These are phyloP conservation scores for Yamadazyma triangularis DNA, from an alignment of 1,139 yeast genomes.

Conservation along the genomic window DNA sequence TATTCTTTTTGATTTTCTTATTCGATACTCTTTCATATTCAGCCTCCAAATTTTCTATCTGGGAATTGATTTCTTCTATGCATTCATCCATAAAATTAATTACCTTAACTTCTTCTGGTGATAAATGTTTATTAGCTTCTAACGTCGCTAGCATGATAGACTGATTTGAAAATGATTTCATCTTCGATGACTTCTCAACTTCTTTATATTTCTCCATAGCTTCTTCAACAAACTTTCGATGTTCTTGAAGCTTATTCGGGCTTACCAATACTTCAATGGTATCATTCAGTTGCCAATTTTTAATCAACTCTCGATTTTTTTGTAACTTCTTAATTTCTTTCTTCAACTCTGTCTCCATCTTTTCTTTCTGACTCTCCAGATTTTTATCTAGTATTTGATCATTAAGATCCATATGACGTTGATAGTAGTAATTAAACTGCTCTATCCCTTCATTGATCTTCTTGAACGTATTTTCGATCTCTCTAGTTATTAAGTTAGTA, in stretches of 20 bases:
- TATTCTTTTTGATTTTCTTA: constrained; percentile 38
- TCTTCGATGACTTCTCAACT: constrained; percentile 41
- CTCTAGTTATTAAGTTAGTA: no score
- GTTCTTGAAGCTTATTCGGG: constrained; percentile 36
- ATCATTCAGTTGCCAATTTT: constrained; percentile 70
- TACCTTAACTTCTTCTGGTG: constrained; percentile 33
- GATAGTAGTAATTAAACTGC: constrained; percentile 56
- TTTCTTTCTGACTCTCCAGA: constrained; percentile 91
- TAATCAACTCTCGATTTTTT: constrained; percentile 91
- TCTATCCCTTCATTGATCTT: constrained; percentile 92
- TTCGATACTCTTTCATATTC: constrained; percentile 38
- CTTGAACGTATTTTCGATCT: constrained; percentile 92
- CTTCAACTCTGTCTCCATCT: constrained; percentile 86
- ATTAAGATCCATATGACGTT: constrained; percentile 40
- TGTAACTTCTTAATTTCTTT: constrained; percentile 95
- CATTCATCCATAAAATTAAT: constrained; percentile 27
- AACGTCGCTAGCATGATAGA: constrained; percentile 43
- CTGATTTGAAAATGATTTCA: constrained; percentile 46
- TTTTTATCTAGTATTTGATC: constrained; percentile 50
- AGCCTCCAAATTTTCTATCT: constrained; percentile 29
- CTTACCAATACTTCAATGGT: constrained; percentile 40
- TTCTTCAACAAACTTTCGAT: constrained; percentile 40
- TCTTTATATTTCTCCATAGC: constrained; percentile 49
- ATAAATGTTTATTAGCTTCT: constrained; percentile 27
- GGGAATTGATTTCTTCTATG: constrained; percentile 29